Percentiles rank a stretch among this genome's conserved stretches.
These are phyloP conservation scores for Cajanus cajan DNA, from an alignment of 306 rosid genomes.

Conservation along the genomic window DNA sequence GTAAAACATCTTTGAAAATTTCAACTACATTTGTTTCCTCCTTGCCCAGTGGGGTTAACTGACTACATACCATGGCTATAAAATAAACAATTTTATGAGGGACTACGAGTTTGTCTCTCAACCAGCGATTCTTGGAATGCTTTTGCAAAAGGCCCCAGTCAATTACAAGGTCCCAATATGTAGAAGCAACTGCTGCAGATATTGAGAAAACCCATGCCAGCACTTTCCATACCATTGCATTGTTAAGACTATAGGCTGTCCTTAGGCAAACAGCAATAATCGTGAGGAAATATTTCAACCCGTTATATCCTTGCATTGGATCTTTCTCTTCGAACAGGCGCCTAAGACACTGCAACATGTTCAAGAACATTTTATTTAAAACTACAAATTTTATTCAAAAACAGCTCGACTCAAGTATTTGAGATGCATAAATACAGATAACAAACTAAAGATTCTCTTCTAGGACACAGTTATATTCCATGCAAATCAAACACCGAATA, in stretches of 20 bases:
- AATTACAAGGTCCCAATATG: constrained; percentile 70
- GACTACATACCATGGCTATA: constrained; percentile 55
- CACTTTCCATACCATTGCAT: constrained; percentile 40
- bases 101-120: constrained; percentile 65
- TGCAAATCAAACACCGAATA: too few relatives aligned
- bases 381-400: not conserved
- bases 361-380: not conserved
- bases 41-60: too few relatives aligned
- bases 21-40: not conserved
- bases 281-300: constrained; percentile 59
- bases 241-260: constrained; percentile 43
- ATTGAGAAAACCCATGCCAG: constrained; percentile 51
- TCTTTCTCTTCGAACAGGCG: constrained; percentile 70
- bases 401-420: not conserved
- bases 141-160: constrained; percentile 79
- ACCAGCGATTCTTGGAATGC: constrained; percentile 61
- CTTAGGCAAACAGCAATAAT: constrained; percentile 60
- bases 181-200: constrained; percentile 48
- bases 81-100: constrained; percentile 50
- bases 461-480: too few relatives aligned
- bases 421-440: not conserved
- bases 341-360: constrained; percentile 55
- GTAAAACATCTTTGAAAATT: not conserved
- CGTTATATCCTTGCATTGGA: constrained; percentile 68
- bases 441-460: not conserved